These are phyloP conservation scores for Linanthus parryae DNA, from an alignment of 148 eudicot species.

Conservation along the genomic window DNA sequence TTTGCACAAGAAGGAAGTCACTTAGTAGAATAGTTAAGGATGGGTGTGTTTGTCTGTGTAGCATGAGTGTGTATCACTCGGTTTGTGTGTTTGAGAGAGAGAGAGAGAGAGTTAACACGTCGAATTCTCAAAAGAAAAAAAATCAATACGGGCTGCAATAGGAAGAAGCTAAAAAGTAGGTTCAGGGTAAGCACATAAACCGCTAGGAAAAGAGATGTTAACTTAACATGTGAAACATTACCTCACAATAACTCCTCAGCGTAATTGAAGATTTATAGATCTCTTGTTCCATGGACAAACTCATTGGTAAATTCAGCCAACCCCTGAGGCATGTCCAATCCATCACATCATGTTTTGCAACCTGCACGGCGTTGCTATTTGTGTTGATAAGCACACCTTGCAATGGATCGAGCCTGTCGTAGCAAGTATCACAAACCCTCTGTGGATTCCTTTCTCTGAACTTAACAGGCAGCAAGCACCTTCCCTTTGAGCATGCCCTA, in stretches of 20 bases:
- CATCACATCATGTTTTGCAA: slow-evolving; percentile 92
- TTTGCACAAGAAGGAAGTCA: too few relatives aligned
- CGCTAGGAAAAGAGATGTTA: background rate
- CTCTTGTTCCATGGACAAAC: slow-evolving; percentile 96
- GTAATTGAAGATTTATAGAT: slow-evolving; percentile 77
- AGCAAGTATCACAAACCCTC: slow-evolving; percentile 98
- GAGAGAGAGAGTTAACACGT: background rate
- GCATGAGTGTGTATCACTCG: too few relatives aligned
- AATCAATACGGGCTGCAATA: background rate
- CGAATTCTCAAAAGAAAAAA: background rate
- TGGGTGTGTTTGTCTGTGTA: too few relatives aligned
- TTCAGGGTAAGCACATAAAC: background rate
- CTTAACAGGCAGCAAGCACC: slow-evolving; percentile 90
- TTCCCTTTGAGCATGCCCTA: slow-evolving; percentile 82
- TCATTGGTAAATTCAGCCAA: slow-evolving; percentile 97
- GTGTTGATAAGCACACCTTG: slow-evolving; percentile 80
- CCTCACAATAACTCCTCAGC: slow-evolving; percentile 83
- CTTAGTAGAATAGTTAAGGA: too few relatives aligned
- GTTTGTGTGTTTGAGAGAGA: too few relatives aligned
- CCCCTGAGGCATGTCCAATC: slow-evolving; percentile 94
- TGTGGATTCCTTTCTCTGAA: slow-evolving; percentile 97
- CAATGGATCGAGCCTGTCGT: slow-evolving; percentile 94
- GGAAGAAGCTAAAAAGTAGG: background rate
- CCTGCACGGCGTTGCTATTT: slow-evolving; percentile 85
- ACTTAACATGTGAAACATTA: slow-evolving; percentile 7